phyloP scores from a whole-genome alignment of 148 eudicot genomes.

The Pharnaceum exiguum region DNA sequence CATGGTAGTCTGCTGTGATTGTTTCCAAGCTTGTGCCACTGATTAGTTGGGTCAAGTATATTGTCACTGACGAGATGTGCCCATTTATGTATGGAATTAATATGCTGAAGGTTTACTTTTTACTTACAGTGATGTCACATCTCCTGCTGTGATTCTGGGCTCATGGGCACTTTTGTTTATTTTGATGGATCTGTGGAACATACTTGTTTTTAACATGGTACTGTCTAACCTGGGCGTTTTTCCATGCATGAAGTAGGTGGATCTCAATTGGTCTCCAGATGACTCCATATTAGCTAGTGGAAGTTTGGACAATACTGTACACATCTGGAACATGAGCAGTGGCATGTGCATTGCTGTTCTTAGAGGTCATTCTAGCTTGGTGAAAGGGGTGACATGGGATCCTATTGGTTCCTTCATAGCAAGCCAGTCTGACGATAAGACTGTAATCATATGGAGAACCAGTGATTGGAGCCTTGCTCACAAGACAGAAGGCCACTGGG shows the following conservation, averaged over 20 bases:
- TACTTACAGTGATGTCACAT: too few relatives aligned
- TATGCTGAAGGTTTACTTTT: too few relatives aligned
- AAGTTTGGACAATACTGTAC: constrained; percentile 91
- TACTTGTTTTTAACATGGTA: constrained; percentile 1
- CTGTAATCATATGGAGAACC: constrained; percentile 95
- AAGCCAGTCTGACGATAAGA: constrained; percentile 96
- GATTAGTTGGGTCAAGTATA: too few relatives aligned
- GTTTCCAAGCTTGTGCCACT: too few relatives aligned
- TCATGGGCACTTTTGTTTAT: too few relatives aligned
- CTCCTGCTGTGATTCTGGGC: too few relatives aligned
- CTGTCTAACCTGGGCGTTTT: constrained; percentile 41
- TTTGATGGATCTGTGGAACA: background rate
- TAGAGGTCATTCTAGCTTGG: constrained; percentile 94
- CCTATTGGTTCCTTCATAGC: constrained; percentile 98
- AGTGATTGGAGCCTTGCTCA: constrained; percentile 99
- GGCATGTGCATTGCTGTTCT: constrained; percentile 97
- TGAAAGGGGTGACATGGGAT: constrained; percentile 98
- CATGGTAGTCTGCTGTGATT: too few relatives aligned
- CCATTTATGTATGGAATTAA: too few relatives aligned
- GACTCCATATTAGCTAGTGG: constrained; percentile 92
- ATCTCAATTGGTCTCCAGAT: constrained; percentile 99
- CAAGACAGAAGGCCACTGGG: constrained; percentile 97
- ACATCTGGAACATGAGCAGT: constrained; percentile 87
- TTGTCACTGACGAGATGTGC: too few relatives aligned
- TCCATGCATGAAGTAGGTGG: constrained; percentile 94